Conservation (phyloP, 495 filamentous ascomycete species). For the Penicillium ucsense region DNA sequence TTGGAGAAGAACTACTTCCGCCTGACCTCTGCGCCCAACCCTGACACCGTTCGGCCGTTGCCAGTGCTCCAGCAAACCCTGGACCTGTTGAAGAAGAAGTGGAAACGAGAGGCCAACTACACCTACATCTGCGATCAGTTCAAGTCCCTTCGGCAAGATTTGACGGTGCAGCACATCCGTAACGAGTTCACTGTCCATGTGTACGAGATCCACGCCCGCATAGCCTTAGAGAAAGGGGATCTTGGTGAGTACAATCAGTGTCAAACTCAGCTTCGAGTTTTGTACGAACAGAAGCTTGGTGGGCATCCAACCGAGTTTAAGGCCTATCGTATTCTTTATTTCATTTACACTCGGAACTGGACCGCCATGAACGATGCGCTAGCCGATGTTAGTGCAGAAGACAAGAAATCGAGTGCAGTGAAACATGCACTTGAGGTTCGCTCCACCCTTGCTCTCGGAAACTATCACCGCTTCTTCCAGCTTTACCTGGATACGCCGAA, state of each 20-base stretch:
- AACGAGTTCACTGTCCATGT: constrained; percentile 91
- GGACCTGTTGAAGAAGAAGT: constrained; percentile 85
- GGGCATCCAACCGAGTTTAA: constrained; percentile 94
- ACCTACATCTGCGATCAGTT: constrained; percentile 98
- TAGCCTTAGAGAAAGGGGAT: constrained; percentile 97
- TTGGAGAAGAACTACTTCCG: constrained; percentile 93
- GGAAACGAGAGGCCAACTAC: constrained; percentile 90
- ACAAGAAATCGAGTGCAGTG: constrained; percentile 74
- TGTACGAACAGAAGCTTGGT: constrained; percentile 77
- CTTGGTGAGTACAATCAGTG: constrained; percentile 99
- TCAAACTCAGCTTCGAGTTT: constrained; percentile 87
- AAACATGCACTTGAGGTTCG: constrained; percentile 88
- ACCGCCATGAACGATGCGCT: constrained; percentile 95
- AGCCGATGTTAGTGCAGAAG: constrained; percentile 94
- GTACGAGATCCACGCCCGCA: constrained; percentile 96
- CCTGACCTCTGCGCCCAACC: constrained; percentile 78
- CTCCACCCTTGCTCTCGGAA: constrained; percentile 83
- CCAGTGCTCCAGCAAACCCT: constrained; percentile 70
- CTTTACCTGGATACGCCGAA: constrained; percentile 90
- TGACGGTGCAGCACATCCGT: constrained; percentile 95
- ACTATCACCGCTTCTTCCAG: constrained; percentile 95
- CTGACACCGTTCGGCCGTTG: constrained; percentile 80
- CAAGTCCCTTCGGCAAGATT: constrained; percentile 95
- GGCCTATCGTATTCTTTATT: constrained; percentile 99
- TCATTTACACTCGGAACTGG: constrained; percentile 97